Conservation (phyloP, 257 asterid species). For the Anisodus acutangulus region DNA sequence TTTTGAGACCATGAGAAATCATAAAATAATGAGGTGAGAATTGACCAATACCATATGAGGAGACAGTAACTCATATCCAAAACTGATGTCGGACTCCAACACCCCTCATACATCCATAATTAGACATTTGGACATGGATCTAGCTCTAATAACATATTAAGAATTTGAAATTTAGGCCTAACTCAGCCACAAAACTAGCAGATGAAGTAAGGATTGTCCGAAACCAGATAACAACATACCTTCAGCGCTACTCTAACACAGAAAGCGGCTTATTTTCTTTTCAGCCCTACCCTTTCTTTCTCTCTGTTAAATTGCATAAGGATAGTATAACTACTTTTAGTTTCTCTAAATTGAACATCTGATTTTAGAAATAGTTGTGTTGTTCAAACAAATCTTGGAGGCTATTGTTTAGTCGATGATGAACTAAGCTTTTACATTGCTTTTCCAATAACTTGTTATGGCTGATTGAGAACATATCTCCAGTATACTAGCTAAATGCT, state of each 20-base stretch:
- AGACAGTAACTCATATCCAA: not conserved
- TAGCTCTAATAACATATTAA: not conserved
- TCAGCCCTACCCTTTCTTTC: not conserved
- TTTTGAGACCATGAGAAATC: slow-evolving; percentile 9
- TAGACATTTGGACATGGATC: not conserved
- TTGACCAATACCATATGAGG: not conserved
- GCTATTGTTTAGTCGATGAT: not conserved
- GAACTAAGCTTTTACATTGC: not conserved
- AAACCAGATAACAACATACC: not conserved
- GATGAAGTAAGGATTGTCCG: not conserved
- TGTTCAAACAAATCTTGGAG: slow-evolving; percentile 13
- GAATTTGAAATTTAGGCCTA: not conserved
- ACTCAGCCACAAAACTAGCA: not conserved
- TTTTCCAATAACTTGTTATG: not conserved
- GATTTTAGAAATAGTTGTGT: not conserved
- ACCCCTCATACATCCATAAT: not conserved
- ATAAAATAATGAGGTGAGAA: not conserved
- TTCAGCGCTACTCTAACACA: not conserved
- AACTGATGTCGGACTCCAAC: not conserved
- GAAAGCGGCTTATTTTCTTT: not conserved
- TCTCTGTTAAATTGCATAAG: not conserved
- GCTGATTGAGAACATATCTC: not conserved
- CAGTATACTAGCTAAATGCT: not conserved
- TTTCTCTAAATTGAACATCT: not conserved
- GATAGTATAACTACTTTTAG: not conserved